Conservation (phyloP, 331 rosid genomes). For the Stylosanthes scabra region DNA sequence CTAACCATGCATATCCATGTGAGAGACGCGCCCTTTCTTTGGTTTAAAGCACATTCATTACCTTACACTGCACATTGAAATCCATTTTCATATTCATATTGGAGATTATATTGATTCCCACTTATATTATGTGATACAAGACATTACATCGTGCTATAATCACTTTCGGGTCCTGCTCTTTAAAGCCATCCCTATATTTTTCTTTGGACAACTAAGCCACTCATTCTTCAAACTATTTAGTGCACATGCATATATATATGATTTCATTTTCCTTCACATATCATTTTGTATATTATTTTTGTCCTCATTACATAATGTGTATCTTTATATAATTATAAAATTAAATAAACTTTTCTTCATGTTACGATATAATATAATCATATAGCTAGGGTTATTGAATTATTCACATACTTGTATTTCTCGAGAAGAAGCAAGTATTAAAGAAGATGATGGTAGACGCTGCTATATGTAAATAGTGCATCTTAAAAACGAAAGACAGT, state of each 20-base stretch:
- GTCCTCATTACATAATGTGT: not conserved
- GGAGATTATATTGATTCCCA: slow-evolving; percentile 37
- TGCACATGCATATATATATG: slow-evolving; percentile 10
- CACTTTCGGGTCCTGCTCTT: slow-evolving; percentile 29
- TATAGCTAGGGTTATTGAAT: not conserved
- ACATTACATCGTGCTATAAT: slow-evolving; percentile 28
- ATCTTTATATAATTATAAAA: no score
- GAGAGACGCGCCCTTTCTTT: slow-evolving; percentile 35
- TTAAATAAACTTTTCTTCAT: not conserved
- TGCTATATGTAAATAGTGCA: no score
- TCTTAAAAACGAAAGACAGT: no score
- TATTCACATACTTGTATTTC: not conserved
- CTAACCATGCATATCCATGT: slow-evolving; percentile 3
- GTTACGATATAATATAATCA: not conserved
- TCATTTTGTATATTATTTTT: slow-evolving; percentile 1
- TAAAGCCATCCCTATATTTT: not conserved
- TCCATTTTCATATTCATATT: no score
- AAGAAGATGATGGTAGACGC: no score
- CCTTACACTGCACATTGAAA: no score
- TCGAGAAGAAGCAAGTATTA: no score
- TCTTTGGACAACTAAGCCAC: slow-evolving; percentile 34
- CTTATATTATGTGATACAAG: slow-evolving; percentile 31
- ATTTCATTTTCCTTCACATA: not conserved
- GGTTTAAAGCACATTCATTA: not conserved
- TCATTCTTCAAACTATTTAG: not conserved